Conservation (phyloP, 2,329 filamentous ascomycete genomes). For the Colletotrichum echinochloae region DNA sequence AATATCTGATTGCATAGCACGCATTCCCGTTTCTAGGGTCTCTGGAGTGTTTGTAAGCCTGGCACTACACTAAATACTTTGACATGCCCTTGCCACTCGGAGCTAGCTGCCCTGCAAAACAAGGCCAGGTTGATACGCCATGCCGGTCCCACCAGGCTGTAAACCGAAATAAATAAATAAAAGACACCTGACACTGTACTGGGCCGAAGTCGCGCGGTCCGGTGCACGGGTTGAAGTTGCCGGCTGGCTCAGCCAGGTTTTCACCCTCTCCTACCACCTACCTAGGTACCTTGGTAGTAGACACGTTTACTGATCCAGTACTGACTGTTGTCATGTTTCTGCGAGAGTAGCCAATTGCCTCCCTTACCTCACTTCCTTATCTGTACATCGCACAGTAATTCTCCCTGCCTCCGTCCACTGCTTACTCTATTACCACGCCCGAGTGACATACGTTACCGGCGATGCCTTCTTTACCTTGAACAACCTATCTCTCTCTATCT, state of each 20-base stretch:
- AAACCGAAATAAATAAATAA: no score
- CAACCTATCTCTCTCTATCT: background rate
- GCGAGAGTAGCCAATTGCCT: background rate
- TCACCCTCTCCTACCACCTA: background rate
- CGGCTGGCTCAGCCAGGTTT: slow-evolving; percentile 4
- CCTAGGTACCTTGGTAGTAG: background rate
- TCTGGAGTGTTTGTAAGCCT: no score
- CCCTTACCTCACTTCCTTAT: background rate
- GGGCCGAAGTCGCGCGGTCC: slow-evolving; percentile 17
- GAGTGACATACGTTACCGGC: background rate
- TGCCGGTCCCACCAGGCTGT: no score
- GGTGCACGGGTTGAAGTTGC: slow-evolving; percentile 8
- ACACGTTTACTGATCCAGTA: slow-evolving; percentile 3
- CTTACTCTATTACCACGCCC: background rate
- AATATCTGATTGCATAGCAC: background rate
- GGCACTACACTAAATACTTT: background rate
- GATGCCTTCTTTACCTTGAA: background rate
- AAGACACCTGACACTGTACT: background rate
- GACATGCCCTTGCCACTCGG: background rate
- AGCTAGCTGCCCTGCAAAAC: background rate
- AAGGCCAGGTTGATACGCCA: background rate
- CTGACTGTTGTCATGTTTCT: background rate
- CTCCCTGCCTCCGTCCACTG: background rate
- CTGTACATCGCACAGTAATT: background rate
- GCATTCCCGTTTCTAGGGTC: background rate